Conservation (phyloP, 2,329 filamentous ascomycete species). For the Fusarium albosuccineum region DNA sequence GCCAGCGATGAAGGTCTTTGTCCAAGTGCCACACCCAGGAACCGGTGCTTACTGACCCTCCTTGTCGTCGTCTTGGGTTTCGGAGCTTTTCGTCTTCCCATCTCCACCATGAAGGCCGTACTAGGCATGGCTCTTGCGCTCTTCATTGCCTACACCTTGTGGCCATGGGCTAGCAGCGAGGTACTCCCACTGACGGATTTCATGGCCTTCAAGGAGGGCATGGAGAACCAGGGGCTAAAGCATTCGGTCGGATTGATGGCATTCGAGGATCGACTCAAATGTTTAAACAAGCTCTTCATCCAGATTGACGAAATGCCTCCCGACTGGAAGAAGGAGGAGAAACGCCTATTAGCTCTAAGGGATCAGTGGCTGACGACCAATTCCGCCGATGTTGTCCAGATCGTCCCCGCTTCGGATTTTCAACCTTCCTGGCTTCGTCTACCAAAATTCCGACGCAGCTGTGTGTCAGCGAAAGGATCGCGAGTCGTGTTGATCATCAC, state of each 20-base stretch:
- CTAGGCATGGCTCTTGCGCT: no score
- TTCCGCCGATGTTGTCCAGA: constrained; percentile 8
- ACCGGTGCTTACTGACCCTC: no score
- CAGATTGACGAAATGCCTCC: neutral
- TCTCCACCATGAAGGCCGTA: no score
- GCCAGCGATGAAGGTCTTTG: no score
- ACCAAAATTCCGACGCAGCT: no score
- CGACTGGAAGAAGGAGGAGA: neutral
- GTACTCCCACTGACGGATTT: neutral
- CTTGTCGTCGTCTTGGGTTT: no score
- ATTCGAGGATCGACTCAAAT: neutral
- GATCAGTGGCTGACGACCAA: constrained; percentile 9
- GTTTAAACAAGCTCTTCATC: neutral
- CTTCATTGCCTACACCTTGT: no score
- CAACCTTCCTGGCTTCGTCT: no score
- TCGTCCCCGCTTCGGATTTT: neutral
- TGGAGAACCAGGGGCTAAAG: neutral
- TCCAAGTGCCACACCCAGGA: no score
- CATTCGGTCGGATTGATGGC: neutral
- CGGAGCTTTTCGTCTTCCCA: no score
- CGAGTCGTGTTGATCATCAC: neutral
- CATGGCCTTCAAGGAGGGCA: neutral
- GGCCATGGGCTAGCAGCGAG: no score
- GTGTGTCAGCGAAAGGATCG: no score
- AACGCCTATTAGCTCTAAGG: neutral